A percentile compares a stretch with the other conserved stretches of the same genome.
These are phyloP conservation scores for Spergularia marina DNA, from an alignment of 148 eudicot species.

Conservation along the genomic window DNA sequence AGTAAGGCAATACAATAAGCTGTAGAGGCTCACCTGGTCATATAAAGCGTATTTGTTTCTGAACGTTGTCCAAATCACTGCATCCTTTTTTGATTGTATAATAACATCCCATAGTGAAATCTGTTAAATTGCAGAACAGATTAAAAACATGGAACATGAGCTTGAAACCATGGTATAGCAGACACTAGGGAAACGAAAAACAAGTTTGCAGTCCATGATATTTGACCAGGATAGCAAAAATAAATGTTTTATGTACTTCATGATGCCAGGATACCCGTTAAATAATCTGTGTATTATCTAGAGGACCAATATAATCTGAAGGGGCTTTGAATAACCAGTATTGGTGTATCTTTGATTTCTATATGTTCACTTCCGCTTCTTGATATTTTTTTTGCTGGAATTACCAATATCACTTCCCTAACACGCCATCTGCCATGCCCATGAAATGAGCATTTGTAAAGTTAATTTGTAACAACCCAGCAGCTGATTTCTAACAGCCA, in stretches of 20 bases:
- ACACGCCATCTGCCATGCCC: not conserved
- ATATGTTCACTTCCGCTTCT: not conserved
- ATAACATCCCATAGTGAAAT: constrained; percentile 91
- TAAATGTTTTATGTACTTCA: no score
- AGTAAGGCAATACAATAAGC: not conserved
- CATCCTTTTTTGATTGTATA: constrained; percentile 69
- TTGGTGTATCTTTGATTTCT: not conserved
- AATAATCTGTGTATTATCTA: no score
- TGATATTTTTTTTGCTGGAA: no score
- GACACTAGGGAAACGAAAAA: not conserved
- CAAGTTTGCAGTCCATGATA: not conserved
- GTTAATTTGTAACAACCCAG: not conserved
- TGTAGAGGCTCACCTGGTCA: constrained; percentile 59
- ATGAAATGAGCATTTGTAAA: not conserved
- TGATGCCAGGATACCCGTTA: no score
- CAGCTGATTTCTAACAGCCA: not conserved
- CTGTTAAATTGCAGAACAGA: constrained; percentile 32
- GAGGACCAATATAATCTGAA: no score
- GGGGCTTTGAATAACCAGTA: no score
- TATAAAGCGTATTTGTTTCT: constrained; percentile 77
- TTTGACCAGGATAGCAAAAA: no score
- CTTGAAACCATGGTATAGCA: not conserved
- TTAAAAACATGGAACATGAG: not conserved
- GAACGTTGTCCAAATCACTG: constrained; percentile 58
- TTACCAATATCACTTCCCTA: not conserved